Percentiles rank a stretch among this genome's conserved stretches.
These are phyloP conservation scores for Podospora pseudoanserina DNA, from an alignment of 495 filamentous ascomycete species.

Conservation along the genomic window DNA sequence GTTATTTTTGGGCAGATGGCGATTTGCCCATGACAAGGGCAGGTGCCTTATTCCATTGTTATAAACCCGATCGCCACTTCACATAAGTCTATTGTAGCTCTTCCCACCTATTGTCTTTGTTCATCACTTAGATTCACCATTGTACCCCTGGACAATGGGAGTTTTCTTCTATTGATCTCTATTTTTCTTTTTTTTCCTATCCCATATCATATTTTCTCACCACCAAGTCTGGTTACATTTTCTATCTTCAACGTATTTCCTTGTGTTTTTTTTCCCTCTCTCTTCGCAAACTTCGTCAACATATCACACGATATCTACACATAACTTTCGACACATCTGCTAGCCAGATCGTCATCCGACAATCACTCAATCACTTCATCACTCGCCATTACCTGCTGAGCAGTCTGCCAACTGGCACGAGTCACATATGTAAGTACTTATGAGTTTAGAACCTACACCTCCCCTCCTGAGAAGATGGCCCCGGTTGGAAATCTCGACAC, in stretches of 20 bases:
- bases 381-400: background rate
- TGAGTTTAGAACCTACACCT: background rate
- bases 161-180: conserved; percentile 19
- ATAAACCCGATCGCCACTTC: conserved; percentile 17
- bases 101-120: conserved; percentile 13
- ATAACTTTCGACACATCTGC: conserved; percentile 9
- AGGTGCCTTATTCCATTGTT: conserved; percentile 15
- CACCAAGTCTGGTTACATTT: conserved; percentile 10
- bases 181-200: conserved; percentile 15
- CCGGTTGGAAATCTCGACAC: background rate
- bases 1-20: background rate
- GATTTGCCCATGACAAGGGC: background rate
- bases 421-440: conserved; percentile 2
- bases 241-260: background rate
- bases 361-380: background rate
- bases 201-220: background rate
- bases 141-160: conserved; percentile 20
- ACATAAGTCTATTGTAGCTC: conserved; percentile 2
- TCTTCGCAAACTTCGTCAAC: conserved; percentile 2
- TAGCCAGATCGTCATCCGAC: background rate
- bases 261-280: background rate
- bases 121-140: conserved; percentile 15
- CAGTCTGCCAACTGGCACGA: conserved; percentile 3
- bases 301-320: conserved; percentile 12
- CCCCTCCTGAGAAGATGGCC: background rate